A percentile compares a stretch with the other conserved stretches of the same genome.
Evolutionary conservation across 75 land plant genomes (phyloP).

Genomic region (Adiantum capillusveneris): DNA sequence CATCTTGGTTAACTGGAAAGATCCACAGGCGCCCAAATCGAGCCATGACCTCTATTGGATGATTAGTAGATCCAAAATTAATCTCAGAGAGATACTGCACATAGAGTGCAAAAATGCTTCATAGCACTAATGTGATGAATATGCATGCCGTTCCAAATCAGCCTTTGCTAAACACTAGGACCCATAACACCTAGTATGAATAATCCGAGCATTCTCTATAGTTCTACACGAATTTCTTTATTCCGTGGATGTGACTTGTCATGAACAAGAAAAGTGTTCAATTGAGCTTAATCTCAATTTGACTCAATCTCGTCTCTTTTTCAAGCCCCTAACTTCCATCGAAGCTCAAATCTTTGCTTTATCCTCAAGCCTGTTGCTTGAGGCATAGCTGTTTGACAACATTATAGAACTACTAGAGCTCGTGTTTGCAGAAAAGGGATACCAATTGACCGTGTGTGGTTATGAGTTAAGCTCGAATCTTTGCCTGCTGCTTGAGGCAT

Average conservation of each 20-base stretch:
- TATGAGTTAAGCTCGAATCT: slow-evolving; percentile 17
- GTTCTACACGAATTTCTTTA: slow-evolving; percentile 29
- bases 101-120: too few relatives aligned
- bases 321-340: slow-evolving; percentile 38
- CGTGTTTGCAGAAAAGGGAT: neutral
- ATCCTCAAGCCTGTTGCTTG: slow-evolving; percentile 31
- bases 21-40: too few relatives aligned
- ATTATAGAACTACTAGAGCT: slow-evolving; percentile 46
- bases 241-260: slow-evolving; percentile 33
- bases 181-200: too few relatives aligned
- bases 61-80: too few relatives aligned
- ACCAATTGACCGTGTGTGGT: too few relatives aligned
- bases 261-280: slow-evolving; percentile 36
- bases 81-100: too few relatives aligned
- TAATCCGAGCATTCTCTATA: slow-evolving; percentile 25
- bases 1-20: too few relatives aligned
- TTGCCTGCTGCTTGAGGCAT: slow-evolving; percentile 29
- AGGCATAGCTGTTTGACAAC: slow-evolving; percentile 42
- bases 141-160: too few relatives aligned
- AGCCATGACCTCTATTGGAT: too few relatives aligned
- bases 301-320: slow-evolving; percentile 54
- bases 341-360: slow-evolving; percentile 34
- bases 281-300: slow-evolving; percentile 36
- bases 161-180: too few relatives aligned
- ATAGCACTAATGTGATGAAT: too few relatives aligned